phyloP scores from a whole-genome alignment of 208 protist species.

The Strigomonas culicis region DNA sequence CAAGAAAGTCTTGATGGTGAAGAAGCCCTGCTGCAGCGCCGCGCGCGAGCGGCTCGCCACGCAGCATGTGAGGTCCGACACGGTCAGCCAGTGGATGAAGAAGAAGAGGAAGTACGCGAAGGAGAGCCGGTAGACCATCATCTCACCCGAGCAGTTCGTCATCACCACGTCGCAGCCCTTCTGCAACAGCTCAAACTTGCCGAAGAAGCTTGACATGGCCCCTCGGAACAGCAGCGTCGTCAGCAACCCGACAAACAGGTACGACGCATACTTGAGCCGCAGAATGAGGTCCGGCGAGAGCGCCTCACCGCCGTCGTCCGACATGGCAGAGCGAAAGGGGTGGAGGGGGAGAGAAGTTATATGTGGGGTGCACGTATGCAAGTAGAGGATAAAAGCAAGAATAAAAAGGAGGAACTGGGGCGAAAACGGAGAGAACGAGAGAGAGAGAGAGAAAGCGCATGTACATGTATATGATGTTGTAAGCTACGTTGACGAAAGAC shows the following conservation, averaged over 20 bases:
- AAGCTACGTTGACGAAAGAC: too few relatives aligned
- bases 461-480: neutral
- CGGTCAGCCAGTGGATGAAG: constrained; percentile 72
- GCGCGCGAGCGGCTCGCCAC: constrained; percentile 62
- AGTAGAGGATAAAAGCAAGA: neutral
- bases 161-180: constrained; percentile 47
- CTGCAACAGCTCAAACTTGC: constrained; percentile 43
- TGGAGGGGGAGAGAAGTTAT: neutral
- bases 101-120: constrained; percentile 84
- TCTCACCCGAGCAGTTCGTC: constrained; percentile 56
- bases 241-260: constrained; percentile 75
- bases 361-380: too few relatives aligned
- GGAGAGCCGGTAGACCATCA: constrained; percentile 83
- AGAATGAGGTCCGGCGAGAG: constrained; percentile 59
- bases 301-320: constrained; percentile 21
- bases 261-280: constrained; percentile 75
- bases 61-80: constrained; percentile 88
- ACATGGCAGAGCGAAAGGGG: neutral
- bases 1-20: constrained; percentile 70
- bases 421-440: constrained; percentile 5
- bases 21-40: constrained; percentile 77
- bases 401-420: constrained; percentile 2
- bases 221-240: constrained; percentile 54
- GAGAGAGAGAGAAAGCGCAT: neutral
- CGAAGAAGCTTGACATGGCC: constrained; percentile 46